Evolutionary conservation across 768 basidiomycete genomes (phyloP).

Genomic region (Pisolithus tinctorius): DNA sequence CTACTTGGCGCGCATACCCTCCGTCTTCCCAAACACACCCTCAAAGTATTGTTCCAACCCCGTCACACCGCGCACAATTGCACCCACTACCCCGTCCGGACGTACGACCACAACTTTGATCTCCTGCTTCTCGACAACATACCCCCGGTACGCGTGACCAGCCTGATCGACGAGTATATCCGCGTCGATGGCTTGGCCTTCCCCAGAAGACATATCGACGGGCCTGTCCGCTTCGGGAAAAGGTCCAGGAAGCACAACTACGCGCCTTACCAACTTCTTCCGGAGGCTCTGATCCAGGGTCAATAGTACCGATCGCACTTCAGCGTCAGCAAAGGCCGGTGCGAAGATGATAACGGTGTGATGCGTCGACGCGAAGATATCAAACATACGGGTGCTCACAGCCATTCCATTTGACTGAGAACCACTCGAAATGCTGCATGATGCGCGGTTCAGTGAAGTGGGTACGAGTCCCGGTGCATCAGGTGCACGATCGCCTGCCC

Average conservation of each 20-base stretch:
- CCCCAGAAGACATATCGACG: neutral
- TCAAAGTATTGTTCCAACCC: neutral
- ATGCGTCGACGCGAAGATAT: slow-evolving; percentile 1
- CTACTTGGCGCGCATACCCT: too few species aligned
- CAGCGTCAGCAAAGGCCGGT: slow-evolving; percentile 3
- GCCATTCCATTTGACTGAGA: too few species aligned
- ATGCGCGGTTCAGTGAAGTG: neutral
- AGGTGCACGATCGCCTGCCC: neutral
- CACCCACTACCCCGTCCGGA: slow-evolving; percentile 38
- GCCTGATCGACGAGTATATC: neutral
- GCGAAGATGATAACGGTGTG: slow-evolving; percentile 40
- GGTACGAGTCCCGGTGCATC: neutral
- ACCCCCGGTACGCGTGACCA: neutral
- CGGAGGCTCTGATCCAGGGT: neutral
- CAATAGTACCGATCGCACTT: neutral
- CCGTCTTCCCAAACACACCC: slow-evolving; percentile 11
- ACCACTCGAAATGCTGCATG: too few species aligned
- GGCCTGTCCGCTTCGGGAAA: too few species aligned
- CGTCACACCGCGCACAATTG: slow-evolving; percentile 19
- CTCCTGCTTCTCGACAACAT: neutral
- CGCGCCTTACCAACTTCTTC: neutral
- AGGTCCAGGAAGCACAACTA: neutral
- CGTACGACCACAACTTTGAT: slow-evolving; percentile 22
- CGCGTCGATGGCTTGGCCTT: neutral
- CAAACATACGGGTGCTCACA: neutral